phyloP scores from a whole-genome alignment of 176 grass and related monocot genomes.

The Eremochloa ophiuroides region DNA sequence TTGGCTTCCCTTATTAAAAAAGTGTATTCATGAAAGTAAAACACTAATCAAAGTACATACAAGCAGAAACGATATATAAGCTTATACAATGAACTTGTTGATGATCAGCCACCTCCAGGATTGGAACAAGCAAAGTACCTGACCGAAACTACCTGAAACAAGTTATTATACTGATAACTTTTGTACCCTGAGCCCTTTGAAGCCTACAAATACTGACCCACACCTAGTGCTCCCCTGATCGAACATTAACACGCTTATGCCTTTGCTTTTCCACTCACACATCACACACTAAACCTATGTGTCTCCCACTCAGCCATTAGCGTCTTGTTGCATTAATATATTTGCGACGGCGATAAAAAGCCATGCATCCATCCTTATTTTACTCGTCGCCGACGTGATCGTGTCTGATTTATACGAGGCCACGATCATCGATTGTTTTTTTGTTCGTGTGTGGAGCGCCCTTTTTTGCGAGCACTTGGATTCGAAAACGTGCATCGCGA shows the following conservation, averaged over 20 bases:
- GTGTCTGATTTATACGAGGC: constrained; percentile 49
- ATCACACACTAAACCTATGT: constrained; percentile 47
- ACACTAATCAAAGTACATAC: background rate
- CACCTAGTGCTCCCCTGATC: constrained; percentile 66
- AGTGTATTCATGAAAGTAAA: background rate
- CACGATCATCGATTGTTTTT: constrained; percentile 15
- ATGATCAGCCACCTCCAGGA: constrained; percentile 24
- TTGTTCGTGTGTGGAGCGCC: constrained; percentile 2
- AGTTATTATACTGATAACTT: constrained; percentile 41
- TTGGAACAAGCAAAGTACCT: constrained; percentile 42
- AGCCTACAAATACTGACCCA: constrained; percentile 77
- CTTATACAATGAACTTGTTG: background rate
- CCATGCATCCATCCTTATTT: constrained; percentile 29
- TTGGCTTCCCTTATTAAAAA: too few species aligned
- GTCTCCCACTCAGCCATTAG: constrained; percentile 71
- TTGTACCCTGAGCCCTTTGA: constrained; percentile 55
- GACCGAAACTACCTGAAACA: constrained; percentile 38
- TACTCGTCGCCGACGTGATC: constrained; percentile 49
- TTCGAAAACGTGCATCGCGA: constrained; percentile 64
- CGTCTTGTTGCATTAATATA: background rate
- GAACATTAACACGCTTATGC: constrained; percentile 53
- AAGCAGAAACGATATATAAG: background rate
- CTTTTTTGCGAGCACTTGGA: constrained; percentile 49
- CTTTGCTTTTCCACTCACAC: constrained; percentile 43
- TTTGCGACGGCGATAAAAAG: constrained; percentile 17